Percentiles rank a stretch among this genome's conserved stretches.
phyloP scores from a whole-genome alignment of 75 land plant genomes.

The Cupressus sempervirens region DNA sequence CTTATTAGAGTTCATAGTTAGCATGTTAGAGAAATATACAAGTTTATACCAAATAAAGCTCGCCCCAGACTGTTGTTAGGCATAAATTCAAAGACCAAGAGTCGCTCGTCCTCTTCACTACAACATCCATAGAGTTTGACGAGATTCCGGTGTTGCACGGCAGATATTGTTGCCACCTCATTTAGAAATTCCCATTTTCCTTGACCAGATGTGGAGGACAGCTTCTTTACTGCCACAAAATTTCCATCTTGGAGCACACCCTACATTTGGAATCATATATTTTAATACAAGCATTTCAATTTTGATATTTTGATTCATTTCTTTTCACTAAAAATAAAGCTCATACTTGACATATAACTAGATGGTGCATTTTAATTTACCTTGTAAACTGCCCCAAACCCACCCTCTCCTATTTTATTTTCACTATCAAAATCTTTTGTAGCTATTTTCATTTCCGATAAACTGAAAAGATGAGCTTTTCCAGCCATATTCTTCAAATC shows the following conservation, averaged over 20 bases:
- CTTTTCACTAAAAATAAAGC: neutral
- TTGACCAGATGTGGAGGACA: constrained; percentile 10
- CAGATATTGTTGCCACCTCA: constrained; percentile 25
- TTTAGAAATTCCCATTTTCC: constrained; percentile 21
- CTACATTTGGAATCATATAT: neutral
- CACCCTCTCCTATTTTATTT: constrained; percentile 31
- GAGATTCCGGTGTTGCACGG: constrained; percentile 22
- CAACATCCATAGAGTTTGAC: constrained; percentile 24
- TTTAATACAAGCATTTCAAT: constrained; percentile 2
- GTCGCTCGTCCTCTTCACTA: constrained; percentile 18
- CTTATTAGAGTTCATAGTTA: neutral
- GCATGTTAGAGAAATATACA: neutral
- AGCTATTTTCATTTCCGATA: constrained; percentile 3
- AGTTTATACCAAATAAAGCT: constrained; percentile 17
- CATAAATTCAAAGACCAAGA: constrained; percentile 26
- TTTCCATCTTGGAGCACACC: constrained; percentile 8
- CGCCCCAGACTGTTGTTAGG: constrained; percentile 23
- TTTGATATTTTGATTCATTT: neutral
- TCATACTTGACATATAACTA: neutral
- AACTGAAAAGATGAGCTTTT: neutral
- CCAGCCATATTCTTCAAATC: constrained; percentile 4
- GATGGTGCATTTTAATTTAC: constrained; percentile 11
- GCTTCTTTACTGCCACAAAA: constrained; percentile 21
- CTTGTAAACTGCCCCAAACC: constrained; percentile 36
- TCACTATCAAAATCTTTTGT: constrained; percentile 8